Percentiles rank a stretch among this genome's conserved stretches.
These are phyloP conservation scores for Phyllosticta capitalensis DNA, from an alignment of 2,329 filamentous ascomycete species.

Conservation along the genomic window DNA sequence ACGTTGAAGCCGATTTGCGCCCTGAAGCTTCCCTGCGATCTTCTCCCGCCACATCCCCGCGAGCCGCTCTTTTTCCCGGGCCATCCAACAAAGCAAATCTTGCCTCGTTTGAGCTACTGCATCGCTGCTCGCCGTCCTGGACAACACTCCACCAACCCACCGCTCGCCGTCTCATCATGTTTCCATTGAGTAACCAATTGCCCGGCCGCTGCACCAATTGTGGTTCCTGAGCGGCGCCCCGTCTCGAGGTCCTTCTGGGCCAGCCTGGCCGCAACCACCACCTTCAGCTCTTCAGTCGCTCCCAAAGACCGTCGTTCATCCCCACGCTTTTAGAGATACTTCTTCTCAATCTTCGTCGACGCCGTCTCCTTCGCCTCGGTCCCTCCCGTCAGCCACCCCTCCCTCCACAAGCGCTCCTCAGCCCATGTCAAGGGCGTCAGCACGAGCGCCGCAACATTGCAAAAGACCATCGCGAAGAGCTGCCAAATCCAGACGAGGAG, in stretches of 20 bases:
- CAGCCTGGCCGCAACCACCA: not conserved
- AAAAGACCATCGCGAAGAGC: constrained; percentile 54
- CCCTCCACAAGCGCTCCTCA: constrained; percentile 29
- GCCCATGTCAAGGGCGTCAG: constrained; percentile 43
- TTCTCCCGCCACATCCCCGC: not conserved
- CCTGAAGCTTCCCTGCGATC: not conserved
- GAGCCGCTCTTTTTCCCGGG: no score
- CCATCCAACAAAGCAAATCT: not conserved
- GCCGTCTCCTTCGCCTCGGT: not conserved
- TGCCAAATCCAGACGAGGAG: constrained; percentile 54
- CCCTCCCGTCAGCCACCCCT: constrained; percentile 8
- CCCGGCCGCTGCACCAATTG: not conserved
- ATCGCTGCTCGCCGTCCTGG: not conserved
- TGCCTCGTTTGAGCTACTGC: not conserved
- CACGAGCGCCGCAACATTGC: constrained; percentile 48
- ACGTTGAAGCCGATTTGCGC: not conserved
- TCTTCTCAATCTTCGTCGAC: constrained; percentile 3
- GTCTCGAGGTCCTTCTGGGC: not conserved
- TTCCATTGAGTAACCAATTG: constrained; percentile 9
- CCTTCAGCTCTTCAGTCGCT: not conserved
- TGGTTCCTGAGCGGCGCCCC: not conserved
- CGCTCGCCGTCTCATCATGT: constrained; percentile 3
- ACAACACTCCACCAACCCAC: not conserved
- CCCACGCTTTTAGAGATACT: not conserved
- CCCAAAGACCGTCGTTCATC: not conserved